A percentile compares a stretch with the other conserved stretches of the same genome.
Conservation (phyloP, 2,329 filamentous ascomycete genomes). For the Pseudopyricularia cyperi region DNA sequence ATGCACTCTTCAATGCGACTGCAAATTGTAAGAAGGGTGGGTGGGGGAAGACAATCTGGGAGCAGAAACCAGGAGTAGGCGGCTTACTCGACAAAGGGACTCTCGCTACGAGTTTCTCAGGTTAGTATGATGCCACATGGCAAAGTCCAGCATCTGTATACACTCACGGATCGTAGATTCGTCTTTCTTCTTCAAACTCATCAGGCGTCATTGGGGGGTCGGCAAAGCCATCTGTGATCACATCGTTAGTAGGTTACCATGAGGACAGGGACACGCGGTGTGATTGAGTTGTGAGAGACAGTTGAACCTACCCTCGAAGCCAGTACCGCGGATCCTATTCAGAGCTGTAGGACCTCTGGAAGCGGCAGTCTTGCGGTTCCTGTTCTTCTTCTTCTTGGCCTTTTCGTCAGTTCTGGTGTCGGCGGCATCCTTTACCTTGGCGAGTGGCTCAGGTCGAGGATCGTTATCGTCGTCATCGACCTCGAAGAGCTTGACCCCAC, state of each 20-base stretch:
- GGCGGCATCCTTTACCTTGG: not conserved
- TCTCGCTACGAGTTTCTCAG: slow-evolving; percentile 20
- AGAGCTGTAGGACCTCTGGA: slow-evolving; percentile 25
- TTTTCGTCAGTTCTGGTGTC: not conserved
- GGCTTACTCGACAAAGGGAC: slow-evolving; percentile 42
- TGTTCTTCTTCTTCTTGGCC: slow-evolving; percentile 27
- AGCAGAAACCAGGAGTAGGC: too few relatives aligned
- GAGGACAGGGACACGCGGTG: not conserved
- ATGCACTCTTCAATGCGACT: slow-evolving; percentile 79
- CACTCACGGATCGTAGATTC: slow-evolving; percentile 54
- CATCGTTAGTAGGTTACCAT: not conserved
- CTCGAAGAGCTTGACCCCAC: not conserved
- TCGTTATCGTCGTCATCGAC: not conserved
- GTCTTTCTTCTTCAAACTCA: slow-evolving; percentile 50
- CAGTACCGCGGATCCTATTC: slow-evolving; percentile 37
- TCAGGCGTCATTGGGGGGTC: slow-evolving; percentile 66
- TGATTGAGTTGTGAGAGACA: not conserved
- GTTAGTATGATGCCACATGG: slow-evolving; percentile 9
- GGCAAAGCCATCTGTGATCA: slow-evolving; percentile 50
- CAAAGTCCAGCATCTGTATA: not conserved
- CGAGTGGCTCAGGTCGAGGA: not conserved
- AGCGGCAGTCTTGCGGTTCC: slow-evolving; percentile 11
- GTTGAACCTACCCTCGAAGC: slow-evolving; percentile 47
- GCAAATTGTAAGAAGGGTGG: too few relatives aligned
- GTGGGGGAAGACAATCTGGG: too few relatives aligned